A percentile compares a stretch with the other conserved stretches of the same genome.
Conservation (phyloP, 2,329 filamentous ascomycete species). For the Parastagonospora avenae region DNA sequence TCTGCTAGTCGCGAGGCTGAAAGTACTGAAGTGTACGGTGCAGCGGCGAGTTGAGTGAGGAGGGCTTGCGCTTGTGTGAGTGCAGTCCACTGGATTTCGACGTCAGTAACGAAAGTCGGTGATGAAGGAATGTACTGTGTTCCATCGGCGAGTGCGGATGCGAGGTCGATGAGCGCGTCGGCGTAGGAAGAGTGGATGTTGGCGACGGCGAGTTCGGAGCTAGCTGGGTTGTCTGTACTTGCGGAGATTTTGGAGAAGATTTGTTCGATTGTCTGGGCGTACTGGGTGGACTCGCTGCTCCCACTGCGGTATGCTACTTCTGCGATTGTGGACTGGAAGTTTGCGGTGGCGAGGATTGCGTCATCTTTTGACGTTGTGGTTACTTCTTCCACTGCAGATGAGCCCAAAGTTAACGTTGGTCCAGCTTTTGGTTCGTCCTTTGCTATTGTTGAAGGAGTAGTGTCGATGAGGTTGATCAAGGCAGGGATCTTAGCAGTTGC, state of each 20-base stretch:
- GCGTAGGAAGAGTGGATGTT: slow-evolving; percentile 61
- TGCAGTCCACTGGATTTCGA: slow-evolving; percentile 40
- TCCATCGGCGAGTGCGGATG: slow-evolving; percentile 51
- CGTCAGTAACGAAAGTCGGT: slow-evolving; percentile 17
- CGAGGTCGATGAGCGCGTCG: slow-evolving; percentile 61
- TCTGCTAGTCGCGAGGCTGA: slow-evolving; percentile 34
- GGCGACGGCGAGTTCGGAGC: slow-evolving; percentile 56
- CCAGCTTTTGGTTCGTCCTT: slow-evolving; percentile 35
- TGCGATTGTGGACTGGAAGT: slow-evolving; percentile 61
- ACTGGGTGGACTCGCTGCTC: slow-evolving; percentile 58
- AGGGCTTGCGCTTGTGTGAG: slow-evolving; percentile 37
- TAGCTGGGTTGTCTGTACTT: slow-evolving; percentile 55
- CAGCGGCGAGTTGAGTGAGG: slow-evolving; percentile 30
- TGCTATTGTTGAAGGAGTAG: slow-evolving; percentile 16
- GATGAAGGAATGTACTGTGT: slow-evolving; percentile 17
- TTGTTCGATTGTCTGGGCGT: slow-evolving; percentile 51
- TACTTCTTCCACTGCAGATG: slow-evolving; percentile 21
- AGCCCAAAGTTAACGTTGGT: slow-evolving; percentile 40
- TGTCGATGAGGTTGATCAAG: slow-evolving; percentile 52
- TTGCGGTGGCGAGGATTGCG: slow-evolving; percentile 60
- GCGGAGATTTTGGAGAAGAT: slow-evolving; percentile 39
- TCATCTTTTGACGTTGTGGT: slow-evolving; percentile 55
- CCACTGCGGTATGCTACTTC: slow-evolving; percentile 62
- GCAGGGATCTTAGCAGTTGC: slow-evolving; percentile 59
- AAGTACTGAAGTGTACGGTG: slow-evolving; percentile 19